Evolutionary conservation across 2,329 filamentous ascomycete genomes (phyloP).

Genomic region (Alternaria arbusti): DNA sequence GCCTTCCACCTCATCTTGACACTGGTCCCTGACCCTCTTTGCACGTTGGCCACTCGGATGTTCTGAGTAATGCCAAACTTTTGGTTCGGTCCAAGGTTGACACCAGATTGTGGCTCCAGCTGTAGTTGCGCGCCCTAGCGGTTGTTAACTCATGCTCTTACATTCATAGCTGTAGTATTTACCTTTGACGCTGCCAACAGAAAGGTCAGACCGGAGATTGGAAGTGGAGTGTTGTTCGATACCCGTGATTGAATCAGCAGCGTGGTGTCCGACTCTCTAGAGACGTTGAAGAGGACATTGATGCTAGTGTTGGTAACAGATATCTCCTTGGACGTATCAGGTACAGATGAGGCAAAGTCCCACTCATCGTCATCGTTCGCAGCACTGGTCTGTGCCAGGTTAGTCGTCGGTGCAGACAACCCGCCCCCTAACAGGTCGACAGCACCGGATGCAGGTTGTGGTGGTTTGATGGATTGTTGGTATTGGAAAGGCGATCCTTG

Average conservation of each 20-base stretch:
- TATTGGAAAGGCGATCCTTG: conserved; percentile 58
- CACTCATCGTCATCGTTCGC: conserved; percentile 95
- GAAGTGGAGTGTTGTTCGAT: conserved; percentile 76
- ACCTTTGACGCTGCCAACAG: conserved; percentile 95
- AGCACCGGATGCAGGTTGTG: conserved; percentile 37
- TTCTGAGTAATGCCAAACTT: conserved; percentile 81
- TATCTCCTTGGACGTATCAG: conserved; percentile 70
- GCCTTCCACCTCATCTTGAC: conserved; percentile 91
- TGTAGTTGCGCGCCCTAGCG: conserved; percentile 77
- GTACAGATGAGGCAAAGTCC: conserved; percentile 88
- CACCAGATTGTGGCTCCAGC: conserved; percentile 84
- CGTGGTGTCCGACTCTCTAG: conserved; percentile 61
- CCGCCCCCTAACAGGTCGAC: conserved; percentile 48
- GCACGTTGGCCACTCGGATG: conserved; percentile 78
- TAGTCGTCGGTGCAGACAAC: conserved; percentile 31
- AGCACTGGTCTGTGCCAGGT: conserved; percentile 34
- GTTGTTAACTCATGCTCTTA: conserved; percentile 11
- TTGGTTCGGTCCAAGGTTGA: conserved; percentile 73
- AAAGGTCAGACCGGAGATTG: conserved; percentile 82
- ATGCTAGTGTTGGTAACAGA: conserved; percentile 73
- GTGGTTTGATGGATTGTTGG: conserved; percentile 51
- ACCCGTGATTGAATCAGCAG: conserved; percentile 80
- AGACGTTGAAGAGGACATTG: conserved; percentile 75
- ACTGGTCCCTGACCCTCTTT: conserved; percentile 73
- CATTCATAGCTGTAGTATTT: conserved; percentile 1